phyloP scores from a whole-genome alignment of 2,329 filamentous ascomycete species.

The Fulvia fulva region DNA sequence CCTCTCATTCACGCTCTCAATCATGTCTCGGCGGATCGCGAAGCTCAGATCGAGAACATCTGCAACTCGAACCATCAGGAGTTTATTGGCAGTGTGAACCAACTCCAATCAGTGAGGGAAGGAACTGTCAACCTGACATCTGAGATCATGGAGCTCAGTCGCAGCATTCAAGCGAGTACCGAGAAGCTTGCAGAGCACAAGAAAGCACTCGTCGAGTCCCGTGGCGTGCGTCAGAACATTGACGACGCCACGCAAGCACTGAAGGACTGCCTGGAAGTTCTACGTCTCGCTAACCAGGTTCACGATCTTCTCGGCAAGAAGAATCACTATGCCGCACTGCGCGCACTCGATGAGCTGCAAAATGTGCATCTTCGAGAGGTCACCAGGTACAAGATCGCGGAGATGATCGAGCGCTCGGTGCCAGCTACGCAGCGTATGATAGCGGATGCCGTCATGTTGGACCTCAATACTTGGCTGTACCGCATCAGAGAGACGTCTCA shows the following conservation, averaged over 20 bases:
- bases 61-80: slow-evolving; percentile 96
- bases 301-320: slow-evolving; percentile 89
- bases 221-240: slow-evolving; percentile 89
- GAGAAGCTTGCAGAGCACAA: slow-evolving; percentile 94
- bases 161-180: slow-evolving; percentile 91
- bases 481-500: slow-evolving; percentile 93
- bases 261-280: slow-evolving; percentile 84
- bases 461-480: slow-evolving; percentile 95
- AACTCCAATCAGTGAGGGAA: slow-evolving; percentile 86
- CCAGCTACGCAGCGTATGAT: slow-evolving; percentile 89
- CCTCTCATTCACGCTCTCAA: slow-evolving; percentile 71
- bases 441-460: slow-evolving; percentile 93
- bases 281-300: slow-evolving; percentile 88
- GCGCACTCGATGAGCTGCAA: slow-evolving; percentile 90
- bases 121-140: slow-evolving; percentile 83
- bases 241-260: slow-evolving; percentile 86
- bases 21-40: slow-evolving; percentile 79
- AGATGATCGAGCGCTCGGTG: slow-evolving; percentile 93
- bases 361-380: slow-evolving; percentile 94
- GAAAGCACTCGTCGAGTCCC: slow-evolving; percentile 86
- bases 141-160: slow-evolving; percentile 87
- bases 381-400: slow-evolving; percentile 89
- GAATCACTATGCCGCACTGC: slow-evolving; percentile 90
- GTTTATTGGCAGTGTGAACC: slow-evolving; percentile 89
- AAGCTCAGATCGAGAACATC: slow-evolving; percentile 87